Evolutionary conservation across 2,329 filamentous ascomycete genomes (phyloP), one percentile per base, ranked within the genome.

Genomic region (Dothideomycetes sp.): DNA sequence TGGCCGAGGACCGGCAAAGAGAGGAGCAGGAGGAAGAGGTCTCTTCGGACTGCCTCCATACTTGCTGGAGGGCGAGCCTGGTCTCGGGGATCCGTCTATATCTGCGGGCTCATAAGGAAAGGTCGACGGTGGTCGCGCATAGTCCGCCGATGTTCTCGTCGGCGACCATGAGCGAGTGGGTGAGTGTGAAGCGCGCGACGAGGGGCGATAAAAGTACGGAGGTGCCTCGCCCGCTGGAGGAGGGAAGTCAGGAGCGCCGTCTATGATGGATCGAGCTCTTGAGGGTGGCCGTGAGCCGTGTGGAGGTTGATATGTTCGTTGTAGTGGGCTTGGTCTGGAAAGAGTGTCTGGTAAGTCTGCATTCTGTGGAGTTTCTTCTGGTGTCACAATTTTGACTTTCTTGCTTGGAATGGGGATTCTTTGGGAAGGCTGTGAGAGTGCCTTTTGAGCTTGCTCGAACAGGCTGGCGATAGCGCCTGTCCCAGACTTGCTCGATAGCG

Each of bases 41-140:
- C 89, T 75, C 49, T 86, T 77, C 9, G 88, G 85, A 55, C 86
- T 93, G 3, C 87, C 84, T 15, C 87, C 84, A 58, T 96, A 95
- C 57, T 79, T 74, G 2, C 86, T 89, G 1, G 87, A 87, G 2
- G 89, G 87, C 0, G 89, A 95, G 4, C 89, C 89, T 2, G 91
- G 89, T 43, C 91, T 70, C 5, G 91, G 88, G 45, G 77, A 88
- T 36, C 91, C 91, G 53, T 96, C 89, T 43, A 96, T 63, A 51
- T 95, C 88, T 16, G 80, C 72, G 0, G 87, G 85, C 60, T 96
- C 91, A 60, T 91, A 96, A 3, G 78, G 72, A 17, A 81, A 66
- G 48, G 70, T 78, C 1, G 79, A 75, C 3, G 85, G 80, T 7
- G 84, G 82, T 37, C 84, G 73, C 19, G 72, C 61, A 60, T 83